Base-by-base conservation (phyloP, 352 stramenopile genomes). In the Globisporangium nagaii region DNA sequence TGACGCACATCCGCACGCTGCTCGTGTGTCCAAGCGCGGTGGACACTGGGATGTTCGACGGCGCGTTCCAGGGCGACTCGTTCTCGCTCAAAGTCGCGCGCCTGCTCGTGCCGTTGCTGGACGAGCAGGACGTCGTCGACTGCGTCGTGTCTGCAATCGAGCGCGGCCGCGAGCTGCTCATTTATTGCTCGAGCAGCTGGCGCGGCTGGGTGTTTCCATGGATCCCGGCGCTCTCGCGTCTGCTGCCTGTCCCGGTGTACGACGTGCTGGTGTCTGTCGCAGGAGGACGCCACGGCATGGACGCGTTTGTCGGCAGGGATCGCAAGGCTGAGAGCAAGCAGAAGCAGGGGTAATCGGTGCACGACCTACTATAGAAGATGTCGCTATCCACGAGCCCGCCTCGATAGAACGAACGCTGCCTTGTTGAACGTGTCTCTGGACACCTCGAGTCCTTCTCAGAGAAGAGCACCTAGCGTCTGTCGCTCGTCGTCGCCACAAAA, bases 1-100 rank as follows among this genome's bases (percentile, higher is more conserved):
- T 79, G 51, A 65, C 49, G 35, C 70, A 79, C 39, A 75, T 94
- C 52, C 69, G 63, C 48, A 91, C 77, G 52, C 66, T 94, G 48
- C 56, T 94, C 35, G 79, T 90, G 22, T 94, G 81, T 25, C 84
- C 84, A 19, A 80, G 72, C 35, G 76, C 68, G 24, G 70, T 94
- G 27, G 65, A 86, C 47, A 92, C 79, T 27, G 76, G 78, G 9
- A 94, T 94, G 84, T 94, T 94, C 55, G 60, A 60, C 6, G 81
- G 84, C 0, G 73, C 71, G 32, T 66, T 86, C 37, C 31, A 66
- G 25, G 71, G 69, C 11, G 42, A 68, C 7, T 52, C 70, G 34
- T 80, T 64, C 68, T 68, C 69, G 34, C 28, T 73, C 20, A 67
- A 62, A 27, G 48, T 83, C 28, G 68, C 73, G 0, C 55, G 60